Base-by-base conservation (phyloP, 371 early-diverging fungal species). In the Rhizomucor miehei region DNA sequence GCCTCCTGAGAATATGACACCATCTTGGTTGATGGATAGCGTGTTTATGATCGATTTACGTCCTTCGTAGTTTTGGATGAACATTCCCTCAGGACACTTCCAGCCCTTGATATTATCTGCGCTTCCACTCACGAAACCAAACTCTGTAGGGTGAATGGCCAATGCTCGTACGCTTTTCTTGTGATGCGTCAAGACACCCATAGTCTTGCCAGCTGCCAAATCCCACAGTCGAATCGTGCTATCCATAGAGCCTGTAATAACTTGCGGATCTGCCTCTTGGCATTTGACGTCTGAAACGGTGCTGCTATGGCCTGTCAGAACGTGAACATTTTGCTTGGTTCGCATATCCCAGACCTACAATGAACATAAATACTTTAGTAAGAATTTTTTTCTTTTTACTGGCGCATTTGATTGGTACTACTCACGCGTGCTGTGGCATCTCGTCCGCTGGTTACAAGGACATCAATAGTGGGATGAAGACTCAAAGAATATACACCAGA, bases 271-370 rank as follows among this genome's bases (percentile, higher is more conserved):
- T 0, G 90, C 90, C 64, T 90, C 95, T 66, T 97, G 97, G 62
- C 89, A 90, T 62, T 89, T 84, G 44, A 97, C 88, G 44, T 87
- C 81, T 3, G 92, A 81, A 6, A 98, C 86, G 3, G 97, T 96
- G 47, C 82, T 79, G 24, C 73, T 76, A 65, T 98, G 99, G 9
- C 98, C 97, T 1, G 91, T 81, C 47, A 97, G 72, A 0, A 91
- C 92, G 55, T 92, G 94, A n/a, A 95, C 84, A 44, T 88, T 88
- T 54, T 90, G 87, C 67, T 93, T 96, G 34, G 99, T 97, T 54
- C 99, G 85, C 87, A 97, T 95, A 68, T 98, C 98, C 98, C 97
- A 98, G 5, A 94, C 83, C 87, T 86, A 59, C 3, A 11, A n/a
- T n/a, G n/a, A n/a, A n/a, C n/a, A n/a, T n/a, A n/a, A n/a, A n/a